Evolutionary conservation across 2,329 filamentous ascomycete species (phyloP).

Genomic region (Diaporthe sp.): DNA sequence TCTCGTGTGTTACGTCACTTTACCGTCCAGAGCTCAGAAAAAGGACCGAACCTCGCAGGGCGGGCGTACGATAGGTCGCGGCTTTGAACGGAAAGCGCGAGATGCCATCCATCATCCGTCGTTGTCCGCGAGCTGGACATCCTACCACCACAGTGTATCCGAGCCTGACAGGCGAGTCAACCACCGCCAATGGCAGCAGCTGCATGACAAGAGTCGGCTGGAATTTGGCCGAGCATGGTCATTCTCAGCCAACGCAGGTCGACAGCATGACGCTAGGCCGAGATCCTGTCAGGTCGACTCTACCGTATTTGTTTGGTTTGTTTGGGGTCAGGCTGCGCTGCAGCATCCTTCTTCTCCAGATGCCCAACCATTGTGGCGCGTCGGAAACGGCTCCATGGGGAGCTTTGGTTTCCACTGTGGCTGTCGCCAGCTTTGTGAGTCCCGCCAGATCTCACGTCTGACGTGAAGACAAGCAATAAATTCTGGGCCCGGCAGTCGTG

Average conservation of each 20-base stretch:
- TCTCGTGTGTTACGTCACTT: conserved; percentile 26
- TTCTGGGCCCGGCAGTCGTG: conserved; percentile 35
- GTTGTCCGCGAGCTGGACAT: conserved; percentile 10
- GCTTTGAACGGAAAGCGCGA: conserved; percentile 6
- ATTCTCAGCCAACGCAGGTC: conserved; percentile 25
- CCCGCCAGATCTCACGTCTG: conserved; percentile 29
- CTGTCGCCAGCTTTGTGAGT: conserved; percentile 13
- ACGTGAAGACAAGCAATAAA: conserved; percentile 32
- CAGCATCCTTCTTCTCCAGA: background rate
- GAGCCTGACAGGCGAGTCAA: conserved; percentile 31
- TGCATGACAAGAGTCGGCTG: conserved; percentile 25
- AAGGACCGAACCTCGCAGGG: background rate
- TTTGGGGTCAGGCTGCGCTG: conserved; percentile 9
- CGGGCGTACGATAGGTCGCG: background rate
- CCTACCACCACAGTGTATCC: conserved; percentile 17
- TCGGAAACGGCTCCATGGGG: conserved; percentile 12
- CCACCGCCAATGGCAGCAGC: conserved; percentile 1
- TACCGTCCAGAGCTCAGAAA: conserved; percentile 14
- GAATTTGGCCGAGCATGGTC: conserved; percentile 31
- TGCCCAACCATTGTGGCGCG: conserved; percentile 13
- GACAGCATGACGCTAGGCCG: conserved; percentile 30
- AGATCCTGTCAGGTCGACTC: conserved; percentile 31
- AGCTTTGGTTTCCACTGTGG: conserved; percentile 21
- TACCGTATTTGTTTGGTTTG: conserved; percentile 15
- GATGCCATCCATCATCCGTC: background rate